A percentile compares a stretch with the other conserved stretches of the same genome.
These are phyloP conservation scores for Strigomonas culicis DNA, from an alignment of 208 protist genomes.

Conservation along the genomic window DNA sequence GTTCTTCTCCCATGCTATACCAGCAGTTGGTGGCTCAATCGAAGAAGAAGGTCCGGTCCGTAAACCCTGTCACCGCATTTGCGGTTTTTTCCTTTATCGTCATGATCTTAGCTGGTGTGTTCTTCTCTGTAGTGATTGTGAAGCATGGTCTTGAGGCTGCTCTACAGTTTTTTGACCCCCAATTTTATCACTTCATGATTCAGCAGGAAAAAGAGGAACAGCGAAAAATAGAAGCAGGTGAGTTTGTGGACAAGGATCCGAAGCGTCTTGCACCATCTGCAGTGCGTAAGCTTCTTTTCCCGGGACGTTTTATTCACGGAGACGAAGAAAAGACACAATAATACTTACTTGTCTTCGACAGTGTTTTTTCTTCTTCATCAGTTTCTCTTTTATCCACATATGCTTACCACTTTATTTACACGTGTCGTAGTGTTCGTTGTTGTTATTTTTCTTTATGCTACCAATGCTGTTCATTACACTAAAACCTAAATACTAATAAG, in stretches of 20 bases:
- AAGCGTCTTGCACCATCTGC: conserved; percentile 72
- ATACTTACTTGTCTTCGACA: neutral
- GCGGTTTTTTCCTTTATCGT: conserved; percentile 56
- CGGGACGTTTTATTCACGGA: conserved; percentile 68
- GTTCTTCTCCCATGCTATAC: conserved; percentile 55
- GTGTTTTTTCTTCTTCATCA: neutral
- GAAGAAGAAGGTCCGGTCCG: conserved; percentile 20
- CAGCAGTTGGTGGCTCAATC: conserved; percentile 28
- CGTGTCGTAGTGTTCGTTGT: neutral
- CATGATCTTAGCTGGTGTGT: conserved; percentile 40
- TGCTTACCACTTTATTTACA: neutral
- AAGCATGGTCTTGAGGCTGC: conserved; percentile 41
- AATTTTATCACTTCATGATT: conserved; percentile 78
- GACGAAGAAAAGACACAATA: conserved; percentile 1
- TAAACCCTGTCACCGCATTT: conserved; percentile 46
- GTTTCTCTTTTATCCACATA: neutral
- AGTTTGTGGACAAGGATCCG: conserved; percentile 64
- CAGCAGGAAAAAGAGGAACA: conserved; percentile 69
- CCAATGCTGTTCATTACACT: neutral
- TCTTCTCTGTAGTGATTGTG: conserved; percentile 61
- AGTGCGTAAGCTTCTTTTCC: conserved; percentile 59
- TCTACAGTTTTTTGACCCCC: conserved; percentile 66
- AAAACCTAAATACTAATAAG: neutral
- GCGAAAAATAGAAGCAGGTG: conserved; percentile 34
- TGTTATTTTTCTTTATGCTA: neutral